A percentile compares a stretch with the other conserved stretches of the same genome.
phyloP scores from a whole-genome alignment of 1,139 yeast genomes.

The Taphrina populina region DNA sequence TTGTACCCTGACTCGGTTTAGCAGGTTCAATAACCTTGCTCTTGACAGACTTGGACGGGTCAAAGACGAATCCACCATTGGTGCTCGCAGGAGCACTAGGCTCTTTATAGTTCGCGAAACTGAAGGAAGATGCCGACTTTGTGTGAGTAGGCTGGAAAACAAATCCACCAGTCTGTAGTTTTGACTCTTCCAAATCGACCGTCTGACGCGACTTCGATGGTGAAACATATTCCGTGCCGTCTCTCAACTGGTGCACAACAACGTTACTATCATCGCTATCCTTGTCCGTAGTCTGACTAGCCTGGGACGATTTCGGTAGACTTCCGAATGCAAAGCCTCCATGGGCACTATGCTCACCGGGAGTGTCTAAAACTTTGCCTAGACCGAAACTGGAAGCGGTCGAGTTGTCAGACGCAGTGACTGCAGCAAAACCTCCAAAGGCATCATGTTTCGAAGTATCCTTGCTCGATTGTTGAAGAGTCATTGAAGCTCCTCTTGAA shows the following conservation, averaged over 20 bases:
- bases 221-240: conserved; percentile 29
- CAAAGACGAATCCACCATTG: conserved; percentile 2
- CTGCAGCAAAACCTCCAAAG: background rate
- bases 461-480: no score
- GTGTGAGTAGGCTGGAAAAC: conserved; percentile 12
- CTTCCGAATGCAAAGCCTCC: conserved; percentile 6
- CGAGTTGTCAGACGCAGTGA: background rate
- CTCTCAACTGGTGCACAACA: conserved; percentile 20
- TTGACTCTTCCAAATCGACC: background rate
- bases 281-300: background rate
- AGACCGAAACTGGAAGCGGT: conserved; percentile 1
- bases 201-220: conserved; percentile 5
- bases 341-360: conserved; percentile 3
- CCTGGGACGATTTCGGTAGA: no score
- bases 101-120: background rate
- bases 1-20: background rate
- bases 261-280: background rate
- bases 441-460: no score
- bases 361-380: background rate
- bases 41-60: background rate
- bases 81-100: background rate
- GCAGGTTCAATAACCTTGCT: background rate
- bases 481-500: no score
- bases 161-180: background rate
- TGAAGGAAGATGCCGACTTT: background rate